These are phyloP conservation scores for Chenopodium formosanum DNA, from an alignment of 148 eudicot species.

Conservation along the genomic window DNA sequence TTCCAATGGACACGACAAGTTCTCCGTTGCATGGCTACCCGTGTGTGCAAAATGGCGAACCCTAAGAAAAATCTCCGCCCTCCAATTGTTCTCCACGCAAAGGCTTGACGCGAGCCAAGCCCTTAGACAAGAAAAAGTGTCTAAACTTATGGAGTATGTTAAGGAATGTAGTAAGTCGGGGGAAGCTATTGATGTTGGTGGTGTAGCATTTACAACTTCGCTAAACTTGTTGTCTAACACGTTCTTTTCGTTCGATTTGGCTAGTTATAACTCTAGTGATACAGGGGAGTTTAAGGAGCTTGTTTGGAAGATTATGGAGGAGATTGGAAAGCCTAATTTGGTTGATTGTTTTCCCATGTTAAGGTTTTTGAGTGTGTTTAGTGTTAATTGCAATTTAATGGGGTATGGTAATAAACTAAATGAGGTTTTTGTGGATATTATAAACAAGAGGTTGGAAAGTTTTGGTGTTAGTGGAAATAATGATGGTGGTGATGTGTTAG, in stretches of 20 bases:
- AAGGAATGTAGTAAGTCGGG: not conserved
- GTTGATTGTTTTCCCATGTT: slow-evolving; percentile 13
- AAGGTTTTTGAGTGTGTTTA: slow-evolving; percentile 5
- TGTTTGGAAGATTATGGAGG: slow-evolving; percentile 16
- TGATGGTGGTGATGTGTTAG: not conserved
- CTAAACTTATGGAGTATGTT: not conserved
- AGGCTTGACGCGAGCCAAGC: slow-evolving; percentile 14
- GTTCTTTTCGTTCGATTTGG: slow-evolving; percentile 15
- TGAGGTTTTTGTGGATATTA: slow-evolving; percentile 10
- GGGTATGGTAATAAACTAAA: slow-evolving; percentile 13
- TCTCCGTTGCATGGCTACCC: slow-evolving; percentile 11
- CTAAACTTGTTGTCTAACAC: slow-evolving; percentile 9
- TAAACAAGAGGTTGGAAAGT: not conserved
- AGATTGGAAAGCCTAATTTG: slow-evolving; percentile 13
- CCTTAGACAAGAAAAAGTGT: slow-evolving; percentile 8
- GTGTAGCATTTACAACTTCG: slow-evolving; percentile 8
- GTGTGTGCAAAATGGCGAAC: slow-evolving; percentile 10
- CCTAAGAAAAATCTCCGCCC: not conserved
- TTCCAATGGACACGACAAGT: slow-evolving; percentile 4
- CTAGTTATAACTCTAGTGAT: slow-evolving; percentile 10
- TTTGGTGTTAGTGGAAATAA: not conserved
- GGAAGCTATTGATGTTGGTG: slow-evolving; percentile 1
- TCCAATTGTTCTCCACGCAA: not conserved
- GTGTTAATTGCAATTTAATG: slow-evolving; percentile 6
- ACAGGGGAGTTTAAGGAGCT: slow-evolving; percentile 17